Conservation (phyloP, 1,284 basidiomycete genomes). For the Anthracocystis walkeri region DNA sequence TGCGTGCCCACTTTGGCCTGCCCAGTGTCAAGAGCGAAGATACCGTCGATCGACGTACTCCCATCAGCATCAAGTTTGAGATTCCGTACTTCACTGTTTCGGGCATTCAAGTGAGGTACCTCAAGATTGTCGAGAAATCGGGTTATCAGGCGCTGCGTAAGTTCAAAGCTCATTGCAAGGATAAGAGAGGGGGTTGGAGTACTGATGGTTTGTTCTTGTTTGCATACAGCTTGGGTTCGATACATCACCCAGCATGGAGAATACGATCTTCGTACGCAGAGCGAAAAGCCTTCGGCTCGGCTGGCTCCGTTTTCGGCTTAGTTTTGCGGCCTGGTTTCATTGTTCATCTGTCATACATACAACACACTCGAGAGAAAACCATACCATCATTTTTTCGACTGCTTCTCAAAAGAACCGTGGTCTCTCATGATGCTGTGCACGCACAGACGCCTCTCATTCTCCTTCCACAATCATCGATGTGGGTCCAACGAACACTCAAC, state of each 20-base stretch:
- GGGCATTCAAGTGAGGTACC: slow-evolving; percentile 94
- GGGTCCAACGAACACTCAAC: background rate
- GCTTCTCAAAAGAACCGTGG: no score
- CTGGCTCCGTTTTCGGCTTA: slow-evolving; percentile 61
- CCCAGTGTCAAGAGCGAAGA: slow-evolving; percentile 74
- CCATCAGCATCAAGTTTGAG: slow-evolving; percentile 96
- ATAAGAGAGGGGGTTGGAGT: background rate
- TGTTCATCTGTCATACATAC: no score
- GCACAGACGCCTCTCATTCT: no score
- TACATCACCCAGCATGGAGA: slow-evolving; percentile 93
- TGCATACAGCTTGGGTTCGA: slow-evolving; percentile 63
- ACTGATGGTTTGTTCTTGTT: slow-evolving; percentile 5
- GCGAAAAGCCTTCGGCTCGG: slow-evolving; percentile 62
- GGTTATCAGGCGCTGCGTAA: slow-evolving; percentile 82
- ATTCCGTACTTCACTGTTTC: slow-evolving; percentile 96
- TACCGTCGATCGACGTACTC: slow-evolving; percentile 83
- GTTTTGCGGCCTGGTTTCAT: background rate
- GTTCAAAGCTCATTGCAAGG: background rate
- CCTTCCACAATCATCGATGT: no score
- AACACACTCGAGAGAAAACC: slow-evolving; percentile 1
- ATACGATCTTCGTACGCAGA: slow-evolving; percentile 77
- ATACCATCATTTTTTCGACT: slow-evolving; percentile 6
- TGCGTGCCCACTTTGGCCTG: slow-evolving; percentile 69
- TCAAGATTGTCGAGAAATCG: slow-evolving; percentile 98
- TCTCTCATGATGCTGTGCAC: no score